A percentile compares a stretch with the other conserved stretches of the same genome.
Evolutionary conservation across 2,329 filamentous ascomycete genomes (phyloP).

Genomic region (Alternaria sp.): DNA sequence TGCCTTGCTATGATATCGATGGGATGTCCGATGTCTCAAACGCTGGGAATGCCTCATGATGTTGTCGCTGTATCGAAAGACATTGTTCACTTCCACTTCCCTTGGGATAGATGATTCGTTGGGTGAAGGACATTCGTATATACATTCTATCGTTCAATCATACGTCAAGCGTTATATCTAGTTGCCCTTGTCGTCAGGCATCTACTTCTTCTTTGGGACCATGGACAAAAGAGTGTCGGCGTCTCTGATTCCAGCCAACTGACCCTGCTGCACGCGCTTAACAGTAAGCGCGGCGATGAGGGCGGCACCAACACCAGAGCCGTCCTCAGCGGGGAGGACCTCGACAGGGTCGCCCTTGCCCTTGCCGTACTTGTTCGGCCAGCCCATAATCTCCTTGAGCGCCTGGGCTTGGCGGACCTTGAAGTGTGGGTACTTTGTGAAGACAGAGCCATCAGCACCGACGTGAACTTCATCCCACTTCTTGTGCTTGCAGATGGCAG

Average conservation of each 20-base stretch:
- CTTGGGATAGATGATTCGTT: neutral
- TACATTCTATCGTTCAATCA: constrained; percentile 6
- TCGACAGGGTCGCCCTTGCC: constrained; percentile 75
- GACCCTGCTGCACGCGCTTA: constrained; percentile 68
- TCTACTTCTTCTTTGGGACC: constrained; percentile 21
- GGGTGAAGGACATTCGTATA: neutral
- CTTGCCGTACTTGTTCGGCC: constrained; percentile 78
- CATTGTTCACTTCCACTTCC: neutral
- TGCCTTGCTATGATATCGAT: neutral
- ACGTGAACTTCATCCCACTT: constrained; percentile 87
- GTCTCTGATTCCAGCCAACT: constrained; percentile 66
- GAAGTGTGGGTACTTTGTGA: constrained; percentile 99
- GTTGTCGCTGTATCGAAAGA: neutral
- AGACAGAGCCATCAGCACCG: constrained; percentile 94
- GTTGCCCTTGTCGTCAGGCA: constrained; percentile 1
- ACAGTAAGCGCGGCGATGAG: constrained; percentile 81
- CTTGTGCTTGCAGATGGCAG: constrained; percentile 98
- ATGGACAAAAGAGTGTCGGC: constrained; percentile 53
- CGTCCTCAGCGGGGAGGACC: constrained; percentile 90
- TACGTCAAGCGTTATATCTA: neutral
- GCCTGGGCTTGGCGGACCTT: constrained; percentile 90
- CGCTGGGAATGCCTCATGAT: neutral
- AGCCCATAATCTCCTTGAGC: constrained; percentile 93
- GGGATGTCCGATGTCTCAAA: neutral
- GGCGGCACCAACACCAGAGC: constrained; percentile 94